phyloP scores from a whole-genome alignment of 345 rosid genomes.

The Geranium brycei region DNA sequence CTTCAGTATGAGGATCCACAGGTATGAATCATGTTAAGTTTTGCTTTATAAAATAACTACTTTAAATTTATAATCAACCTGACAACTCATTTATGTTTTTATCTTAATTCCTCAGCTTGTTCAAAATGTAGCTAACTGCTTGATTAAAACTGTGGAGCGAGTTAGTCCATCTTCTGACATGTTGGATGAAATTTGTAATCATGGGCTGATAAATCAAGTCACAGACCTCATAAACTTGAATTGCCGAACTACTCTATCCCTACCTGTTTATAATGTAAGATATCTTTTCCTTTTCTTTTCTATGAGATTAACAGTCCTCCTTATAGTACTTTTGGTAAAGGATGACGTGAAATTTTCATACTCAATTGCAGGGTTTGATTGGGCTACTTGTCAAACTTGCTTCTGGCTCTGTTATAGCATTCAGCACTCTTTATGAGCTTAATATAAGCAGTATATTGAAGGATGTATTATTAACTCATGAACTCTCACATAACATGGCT shows the following conservation, averaged over 20 bases:
- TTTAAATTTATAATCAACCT: conserved; percentile 5
- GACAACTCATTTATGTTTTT: conserved; percentile 2
- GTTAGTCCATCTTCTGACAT: conserved; percentile 48
- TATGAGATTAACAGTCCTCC: neutral
- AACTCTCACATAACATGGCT: conserved; percentile 57
- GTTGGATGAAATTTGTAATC: conserved; percentile 67
- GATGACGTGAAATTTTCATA: conserved; percentile 9
- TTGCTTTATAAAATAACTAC: conserved; percentile 11
- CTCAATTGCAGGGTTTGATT: conserved; percentile 62
- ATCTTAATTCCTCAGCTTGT: conserved; percentile 50
- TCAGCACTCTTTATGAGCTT: conserved; percentile 63
- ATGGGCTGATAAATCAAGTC: conserved; percentile 59
- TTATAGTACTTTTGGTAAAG: conserved; percentile 5
- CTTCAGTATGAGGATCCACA: conserved; percentile 83
- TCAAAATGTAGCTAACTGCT: conserved; percentile 68
- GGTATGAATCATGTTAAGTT: conserved; percentile 20
- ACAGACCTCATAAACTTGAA: conserved; percentile 50
- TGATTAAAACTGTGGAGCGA: conserved; percentile 68
- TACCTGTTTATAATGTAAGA: conserved; percentile 60
- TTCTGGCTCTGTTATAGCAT: conserved; percentile 61
- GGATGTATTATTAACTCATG: conserved; percentile 58
- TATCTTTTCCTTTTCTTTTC: conserved; percentile 7
- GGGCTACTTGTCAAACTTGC: conserved; percentile 72
- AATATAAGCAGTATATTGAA: conserved; percentile 60
- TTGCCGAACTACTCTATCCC: conserved; percentile 68